Conservation (phyloP, 1,284 basidiomycete genomes). For the Rhodotorula sp. region DNA sequence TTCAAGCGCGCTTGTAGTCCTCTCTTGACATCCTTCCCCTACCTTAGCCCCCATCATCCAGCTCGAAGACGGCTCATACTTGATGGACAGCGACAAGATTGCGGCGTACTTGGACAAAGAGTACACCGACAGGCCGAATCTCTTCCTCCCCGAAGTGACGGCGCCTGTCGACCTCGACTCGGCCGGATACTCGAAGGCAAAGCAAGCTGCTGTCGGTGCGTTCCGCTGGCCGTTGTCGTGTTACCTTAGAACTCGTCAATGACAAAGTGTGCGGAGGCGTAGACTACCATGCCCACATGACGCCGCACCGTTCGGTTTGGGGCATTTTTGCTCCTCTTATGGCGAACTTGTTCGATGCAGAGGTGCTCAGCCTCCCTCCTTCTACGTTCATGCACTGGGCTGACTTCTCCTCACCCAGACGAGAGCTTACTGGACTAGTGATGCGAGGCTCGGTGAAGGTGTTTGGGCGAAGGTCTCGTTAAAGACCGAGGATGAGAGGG, state of each 20-base stretch:
- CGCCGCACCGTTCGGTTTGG: no score
- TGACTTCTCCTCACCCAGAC: not conserved
- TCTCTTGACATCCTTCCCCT: not conserved
- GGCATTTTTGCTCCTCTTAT: not conserved
- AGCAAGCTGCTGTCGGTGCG: not conserved
- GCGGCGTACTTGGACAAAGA: slow-evolving; percentile 23
- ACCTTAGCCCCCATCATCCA: slow-evolving; percentile 14
- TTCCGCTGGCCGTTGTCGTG: no score
- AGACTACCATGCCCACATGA: no score
- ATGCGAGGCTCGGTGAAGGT: slow-evolving; percentile 6
- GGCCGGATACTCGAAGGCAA: not conserved
- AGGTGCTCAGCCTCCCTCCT: not conserved
- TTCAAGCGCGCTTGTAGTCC: not conserved
- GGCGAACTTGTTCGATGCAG: not conserved
- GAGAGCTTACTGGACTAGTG: slow-evolving; percentile 15
- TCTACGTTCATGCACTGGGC: not conserved
- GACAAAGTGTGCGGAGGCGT: not conserved
- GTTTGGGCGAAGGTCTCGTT: not conserved
- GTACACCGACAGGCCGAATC: slow-evolving; percentile 15
- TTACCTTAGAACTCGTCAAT: not conserved
- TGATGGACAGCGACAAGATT: slow-evolving; percentile 28
- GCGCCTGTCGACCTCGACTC: slow-evolving; percentile 4
- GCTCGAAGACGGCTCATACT: slow-evolving; percentile 8
- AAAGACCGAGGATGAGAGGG: not conserved
- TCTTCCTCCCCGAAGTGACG: slow-evolving; percentile 17